A percentile compares a stretch with the other conserved stretches of the same genome.
Evolutionary conservation across 306 rosid species (phyloP).

Genomic region (Cucumis sativus): Cucumber_9930_V3 NC_026661.2:19797501-19798000

Average conservation of each 20-base stretch:
- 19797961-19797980: not conserved
- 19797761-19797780: constrained; percentile 11
- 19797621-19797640: constrained; percentile 11
- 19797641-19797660: constrained; percentile 12
- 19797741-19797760: constrained; percentile 13
- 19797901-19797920: not conserved
- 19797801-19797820: constrained; percentile 11
- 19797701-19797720: constrained; percentile 8
- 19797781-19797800: constrained; percentile 11
- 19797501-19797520: constrained; percentile 11
- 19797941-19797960: not conserved
- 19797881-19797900: constrained; percentile 15
- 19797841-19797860: constrained; percentile 11
- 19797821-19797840: constrained; percentile 11
- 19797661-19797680: constrained; percentile 9
- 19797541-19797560: constrained; percentile 9
- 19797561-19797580: constrained; percentile 11
- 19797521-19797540: constrained; percentile 8
- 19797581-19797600: constrained; percentile 5
- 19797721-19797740: constrained; percentile 7
- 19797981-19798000: not conserved
- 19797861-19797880: constrained; percentile 15
- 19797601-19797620: constrained; percentile 10
- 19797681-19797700: constrained; percentile 11
- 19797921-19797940: not conserved